Evolutionary conservation across 352 stramenopile genomes (phyloP).

Genomic region (Globisporangium irregulare): DNA sequence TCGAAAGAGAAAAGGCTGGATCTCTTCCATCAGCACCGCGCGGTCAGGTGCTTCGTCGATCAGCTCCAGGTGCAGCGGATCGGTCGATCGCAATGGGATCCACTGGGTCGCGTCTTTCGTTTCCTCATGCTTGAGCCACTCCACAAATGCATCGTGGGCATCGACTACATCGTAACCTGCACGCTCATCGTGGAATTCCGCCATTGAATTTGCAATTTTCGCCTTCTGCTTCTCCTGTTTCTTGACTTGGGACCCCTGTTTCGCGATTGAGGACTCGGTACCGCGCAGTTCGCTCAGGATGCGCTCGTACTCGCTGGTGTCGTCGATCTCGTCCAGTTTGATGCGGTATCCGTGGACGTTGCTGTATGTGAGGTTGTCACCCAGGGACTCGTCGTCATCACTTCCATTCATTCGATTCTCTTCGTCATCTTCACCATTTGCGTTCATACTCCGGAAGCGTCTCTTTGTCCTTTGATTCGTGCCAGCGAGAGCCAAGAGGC

Average conservation of each 20-base stretch:
- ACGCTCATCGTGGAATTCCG: slow-evolving; percentile 55
- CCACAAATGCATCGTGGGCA: slow-evolving; percentile 33
- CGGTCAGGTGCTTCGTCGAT: slow-evolving; percentile 68
- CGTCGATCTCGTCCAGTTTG: slow-evolving; percentile 52
- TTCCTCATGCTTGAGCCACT: slow-evolving; percentile 50
- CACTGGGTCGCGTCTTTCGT: slow-evolving; percentile 42
- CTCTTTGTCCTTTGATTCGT: slow-evolving; percentile 13
- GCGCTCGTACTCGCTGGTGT: slow-evolving; percentile 64
- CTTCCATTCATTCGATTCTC: slow-evolving; percentile 4
- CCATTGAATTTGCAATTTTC: slow-evolving; percentile 20
- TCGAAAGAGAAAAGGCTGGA: slow-evolving; percentile 74
- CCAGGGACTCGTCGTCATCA: slow-evolving; percentile 3
- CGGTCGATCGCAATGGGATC: slow-evolving; percentile 43
- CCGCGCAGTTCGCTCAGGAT: slow-evolving; percentile 70
- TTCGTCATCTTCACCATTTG: slow-evolving; percentile 3
- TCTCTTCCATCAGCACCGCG: slow-evolving; percentile 65
- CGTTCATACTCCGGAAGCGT: neutral
- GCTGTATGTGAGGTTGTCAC: slow-evolving; percentile 56
- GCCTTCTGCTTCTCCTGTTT: slow-evolving; percentile 32
- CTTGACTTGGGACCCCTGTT: slow-evolving; percentile 25
- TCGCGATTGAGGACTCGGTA: slow-evolving; percentile 32
- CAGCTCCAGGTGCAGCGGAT: slow-evolving; percentile 39
- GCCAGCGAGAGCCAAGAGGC: slow-evolving; percentile 31
- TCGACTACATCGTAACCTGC: slow-evolving; percentile 33
- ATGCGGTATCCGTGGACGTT: slow-evolving; percentile 83